A percentile compares a stretch with the other conserved stretches of the same genome.
These are phyloP conservation scores for Mortierella polycephala DNA, from an alignment of 371 early-diverging fungal genomes.

Conservation along the genomic window DNA sequence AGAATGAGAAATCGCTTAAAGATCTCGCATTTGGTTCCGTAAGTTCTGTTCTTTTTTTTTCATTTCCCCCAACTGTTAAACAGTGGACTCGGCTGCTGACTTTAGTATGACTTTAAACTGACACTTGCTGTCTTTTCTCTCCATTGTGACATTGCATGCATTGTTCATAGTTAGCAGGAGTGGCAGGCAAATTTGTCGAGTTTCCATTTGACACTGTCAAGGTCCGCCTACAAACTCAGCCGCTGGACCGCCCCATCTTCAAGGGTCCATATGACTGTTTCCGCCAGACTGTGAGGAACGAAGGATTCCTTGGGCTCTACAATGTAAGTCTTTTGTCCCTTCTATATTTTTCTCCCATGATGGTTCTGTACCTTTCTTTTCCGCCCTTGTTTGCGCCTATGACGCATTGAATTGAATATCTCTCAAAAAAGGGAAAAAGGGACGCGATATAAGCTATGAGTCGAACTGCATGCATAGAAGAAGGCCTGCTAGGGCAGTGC, in stretches of 20 bases:
- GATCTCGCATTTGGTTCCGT: slow-evolving; percentile 57
- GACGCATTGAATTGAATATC: background rate
- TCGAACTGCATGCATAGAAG: slow-evolving; percentile 6
- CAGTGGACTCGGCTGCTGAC: background rate
- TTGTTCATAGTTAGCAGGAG: slow-evolving; percentile 76
- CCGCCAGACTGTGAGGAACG: slow-evolving; percentile 68
- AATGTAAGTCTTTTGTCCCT: slow-evolving; percentile 61
- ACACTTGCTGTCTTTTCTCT: background rate
- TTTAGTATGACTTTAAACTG: no score
- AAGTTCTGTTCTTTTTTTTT: slow-evolving; percentile 6
- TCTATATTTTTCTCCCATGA: background rate
- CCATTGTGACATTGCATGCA: background rate
- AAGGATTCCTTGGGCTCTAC: slow-evolving; percentile 86
- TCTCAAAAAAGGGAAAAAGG: background rate
- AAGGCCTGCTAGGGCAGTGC: background rate
- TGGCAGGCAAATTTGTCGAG: slow-evolving; percentile 93
- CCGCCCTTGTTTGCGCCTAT: background rate
- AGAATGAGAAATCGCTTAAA: slow-evolving; percentile 53
- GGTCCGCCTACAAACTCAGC: slow-evolving; percentile 92
- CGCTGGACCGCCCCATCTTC: slow-evolving; percentile 74
- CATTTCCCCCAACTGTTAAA: background rate
- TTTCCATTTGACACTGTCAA: slow-evolving; percentile 98
- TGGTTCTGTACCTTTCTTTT: background rate
- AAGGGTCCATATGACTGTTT: slow-evolving; percentile 90
- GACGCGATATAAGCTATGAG: background rate